Percentiles rank a stretch among this genome's conserved stretches.
Conservation (phyloP, 805 yeast genomes). For the Clavispora asparagi region DNA sequence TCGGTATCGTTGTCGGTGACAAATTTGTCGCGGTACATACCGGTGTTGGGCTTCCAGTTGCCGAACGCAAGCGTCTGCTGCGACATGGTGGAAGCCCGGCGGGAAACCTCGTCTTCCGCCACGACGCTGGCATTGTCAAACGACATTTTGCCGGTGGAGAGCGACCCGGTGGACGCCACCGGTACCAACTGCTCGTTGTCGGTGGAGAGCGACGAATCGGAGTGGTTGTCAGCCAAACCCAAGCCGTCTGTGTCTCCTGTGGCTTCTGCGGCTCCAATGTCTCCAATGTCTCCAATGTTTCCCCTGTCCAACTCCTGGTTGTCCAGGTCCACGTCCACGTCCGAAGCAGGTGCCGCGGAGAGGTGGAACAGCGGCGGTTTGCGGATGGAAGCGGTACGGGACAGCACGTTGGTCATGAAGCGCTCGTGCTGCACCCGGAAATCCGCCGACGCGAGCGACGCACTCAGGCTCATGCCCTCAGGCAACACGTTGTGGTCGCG, state of each 20-base stretch:
- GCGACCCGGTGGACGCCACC: conserved; percentile 23
- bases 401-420: conserved; percentile 5
- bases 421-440: conserved; percentile 7
- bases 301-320: too few relatives aligned
- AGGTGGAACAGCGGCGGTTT: background rate
- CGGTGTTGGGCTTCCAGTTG: conserved; percentile 57
- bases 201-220: background rate
- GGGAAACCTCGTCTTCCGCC: conserved; percentile 10
- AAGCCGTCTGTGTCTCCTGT: background rate
- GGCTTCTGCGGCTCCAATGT: background rate
- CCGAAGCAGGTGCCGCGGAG: background rate
- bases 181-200: conserved; percentile 13
- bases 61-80: conserved; percentile 41
- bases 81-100: conserved; percentile 31
- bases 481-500: background rate
- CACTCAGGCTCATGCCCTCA: background rate
- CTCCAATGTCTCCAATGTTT: too few relatives aligned
- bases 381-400: conserved; percentile 22
- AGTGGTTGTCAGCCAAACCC: background rate
- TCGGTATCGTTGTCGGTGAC: conserved; percentile 41
- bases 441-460: background rate
- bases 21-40: conserved; percentile 43
- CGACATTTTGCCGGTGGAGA: conserved; percentile 25
- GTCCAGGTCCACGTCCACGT: too few relatives aligned
- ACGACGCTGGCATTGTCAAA: conserved; percentile 8